Evolutionary conservation across 2,329 filamentous ascomycete genomes (phyloP).

Genomic region (Beauveria scarabaeidicola): DNA sequence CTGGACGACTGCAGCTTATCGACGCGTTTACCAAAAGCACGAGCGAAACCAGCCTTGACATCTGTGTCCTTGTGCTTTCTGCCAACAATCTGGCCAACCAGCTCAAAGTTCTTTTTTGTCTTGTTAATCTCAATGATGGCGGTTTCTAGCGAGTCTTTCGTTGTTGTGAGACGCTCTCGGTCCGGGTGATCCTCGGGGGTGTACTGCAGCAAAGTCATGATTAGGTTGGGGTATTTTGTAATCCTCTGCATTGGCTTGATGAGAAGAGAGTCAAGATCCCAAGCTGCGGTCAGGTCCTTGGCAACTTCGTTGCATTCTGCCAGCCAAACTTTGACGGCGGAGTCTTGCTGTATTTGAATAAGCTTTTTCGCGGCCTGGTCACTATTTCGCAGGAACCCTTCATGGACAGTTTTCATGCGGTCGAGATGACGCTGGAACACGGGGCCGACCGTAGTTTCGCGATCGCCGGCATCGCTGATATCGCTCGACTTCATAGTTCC

Average conservation of each 20-base stretch:
- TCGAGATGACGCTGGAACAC: conserved; percentile 50
- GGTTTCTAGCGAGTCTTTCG: conserved; percentile 47
- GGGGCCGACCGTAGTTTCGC: conserved; percentile 43
- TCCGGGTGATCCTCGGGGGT: conserved; percentile 83
- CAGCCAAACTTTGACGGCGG: conserved; percentile 71
- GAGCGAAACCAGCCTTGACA: conserved; percentile 72
- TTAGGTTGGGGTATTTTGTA: conserved; percentile 83
- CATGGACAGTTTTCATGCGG: conserved; percentile 51
- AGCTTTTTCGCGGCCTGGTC: conserved; percentile 53
- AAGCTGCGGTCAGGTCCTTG: conserved; percentile 84
- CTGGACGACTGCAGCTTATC: conserved; percentile 68
- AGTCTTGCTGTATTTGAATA: conserved; percentile 54
- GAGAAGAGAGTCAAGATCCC: conserved; percentile 91
- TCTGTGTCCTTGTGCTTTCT: conserved; percentile 84
- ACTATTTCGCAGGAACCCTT: conserved; percentile 55
- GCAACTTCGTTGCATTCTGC: conserved; percentile 89
- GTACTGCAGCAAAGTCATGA: conserved; percentile 69
- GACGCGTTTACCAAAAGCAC: conserved; percentile 81
- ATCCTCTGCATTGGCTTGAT: conserved; percentile 96
- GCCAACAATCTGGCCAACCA: conserved; percentile 81
- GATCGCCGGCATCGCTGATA: conserved; percentile 43
- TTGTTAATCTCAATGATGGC: conserved; percentile 86
- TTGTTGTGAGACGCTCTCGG: conserved; percentile 50
- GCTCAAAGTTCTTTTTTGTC: conserved; percentile 87
- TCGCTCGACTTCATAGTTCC: conserved; percentile 31